Evolutionary conservation across 2,329 filamentous ascomycete species (phyloP), one percentile per base, ranked within the genome.

Genomic region (Colletotrichum navitas): DNA sequence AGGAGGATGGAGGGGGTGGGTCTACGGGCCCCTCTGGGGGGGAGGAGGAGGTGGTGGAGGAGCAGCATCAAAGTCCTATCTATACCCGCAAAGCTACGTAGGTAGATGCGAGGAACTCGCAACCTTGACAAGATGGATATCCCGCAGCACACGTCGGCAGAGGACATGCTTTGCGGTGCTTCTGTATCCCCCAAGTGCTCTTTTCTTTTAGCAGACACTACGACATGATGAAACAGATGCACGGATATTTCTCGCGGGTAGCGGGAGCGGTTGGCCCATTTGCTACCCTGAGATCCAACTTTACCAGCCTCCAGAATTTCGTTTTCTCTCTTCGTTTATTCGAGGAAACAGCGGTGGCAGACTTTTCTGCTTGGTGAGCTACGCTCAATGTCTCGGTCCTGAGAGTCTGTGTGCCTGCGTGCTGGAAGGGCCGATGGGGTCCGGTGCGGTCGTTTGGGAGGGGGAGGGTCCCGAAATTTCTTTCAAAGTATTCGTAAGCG

Each of bases 1-100:
- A 63, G 62, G 55, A 60, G 56, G 63, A 66, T 63, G 56, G 64
- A 68, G 64, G 68, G 58, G 64, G 68, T 71, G 68, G 64, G 66
- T 71, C 64, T 59, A 71, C 64, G 58, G 51, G 68, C 32, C 54
- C 60, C 51, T 39, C 5, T n/a, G n/a, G 49, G n/a, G 32, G 29
- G 24, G 24, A 51, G 49, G 12, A 7, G 12, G 3, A 18, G 29
- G 29, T 29, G 29, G 39, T 5, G 8, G 36, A 2, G 11, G 36
- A 56, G 34, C 54, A 36, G 5, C 49, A 18, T 29, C 49, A 60
- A 29, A 21, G 26, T 47, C 29, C 18, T 34, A 41, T 43, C 18
- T 34, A 41, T 43, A 60, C 24, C 26, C 21, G 21, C 41, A 47
- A 32, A 39, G 32, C 39, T 41, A 21, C 16, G 16, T 12, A 43